Base-by-base conservation (phyloP, 2,329 filamentous ascomycete genomes). In the Paecilomyces formosus region DNA sequence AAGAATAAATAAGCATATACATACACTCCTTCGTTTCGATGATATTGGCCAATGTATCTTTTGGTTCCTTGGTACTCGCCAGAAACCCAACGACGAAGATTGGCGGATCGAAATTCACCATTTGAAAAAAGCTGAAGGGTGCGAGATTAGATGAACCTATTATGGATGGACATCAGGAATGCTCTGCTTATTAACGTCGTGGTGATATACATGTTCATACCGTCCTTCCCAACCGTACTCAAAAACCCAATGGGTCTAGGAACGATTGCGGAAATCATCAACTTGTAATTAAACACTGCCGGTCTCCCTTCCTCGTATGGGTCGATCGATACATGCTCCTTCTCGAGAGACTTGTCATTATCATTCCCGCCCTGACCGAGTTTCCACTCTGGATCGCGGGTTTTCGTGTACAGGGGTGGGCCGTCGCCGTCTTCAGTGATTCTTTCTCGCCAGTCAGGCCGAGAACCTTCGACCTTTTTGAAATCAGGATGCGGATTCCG, bases 91-190 rank as follows among this genome's bases (percentile, higher is more conserved):
- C 77, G 8, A 85, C 82, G 73, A 97, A 95, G 52, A 95, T 79
- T 0, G 92, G 92, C 3, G 92, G 92, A 70, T 97, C 92, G 71
- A 94, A 89, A 73, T 85, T 86, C 64, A 96, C 81, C 62, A 96
- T 75, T 71, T 91, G 88, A 72, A 92, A 91, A 78, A 94, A 97
- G 69, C 85, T 89, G 74, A 94, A 96, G 0, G 92, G 92, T 0
- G 92, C 90, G 1, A 97, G 81, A 75, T 97, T 97, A 13, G 35
- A 15, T 18, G 15, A n/a, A 18, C 35, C 35, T 45, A 45, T 18
- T 18, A 18, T 45, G 3, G 15, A n/a, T n/a, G n/a, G 15, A 6
- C 6, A 21, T 4, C 15, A 18, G 18, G 6, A 45, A 7, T 45
- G 18, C 5, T 18, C 15, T 5, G 18, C n/a, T n/a, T 45, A 45